Base-by-base conservation (phyloP, 208 protist species). In the Lotmaria passim region DNA sequence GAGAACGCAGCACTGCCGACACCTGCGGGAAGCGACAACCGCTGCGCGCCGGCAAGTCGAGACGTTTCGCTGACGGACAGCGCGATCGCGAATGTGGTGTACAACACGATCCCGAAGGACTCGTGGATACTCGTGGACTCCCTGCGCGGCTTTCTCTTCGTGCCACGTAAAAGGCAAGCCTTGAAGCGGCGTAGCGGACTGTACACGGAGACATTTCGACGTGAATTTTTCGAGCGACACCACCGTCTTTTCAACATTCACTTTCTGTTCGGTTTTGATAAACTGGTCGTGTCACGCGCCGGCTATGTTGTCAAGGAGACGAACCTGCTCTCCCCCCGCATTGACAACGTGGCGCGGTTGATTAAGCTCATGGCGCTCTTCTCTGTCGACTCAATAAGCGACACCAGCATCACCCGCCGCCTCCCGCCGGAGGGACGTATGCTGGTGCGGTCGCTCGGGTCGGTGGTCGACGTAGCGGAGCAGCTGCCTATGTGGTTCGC, bases 401-500 rank as follows among this genome's bases (percentile, higher is more conserved):
- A 90, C 41, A 55, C 55, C 8, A 69, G 59, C 15, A 52, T 94
- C 6, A 79, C 86, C 26, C 79, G 81, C 19, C 14, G 61, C 0
- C 46, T 94, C 0, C 78, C 85, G 11, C 46, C 56, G 11, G 78
- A 92, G 4, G 86, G 75, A 17, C 84, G 88, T 12, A 1, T 38
- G 0, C 26, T 92, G 21, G 15, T 94, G 12, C 78, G 81, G 60
- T 41, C 38, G 6, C 30, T 90, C 47, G 93, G 93, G 7, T 73
- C 70, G 34, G n/a, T 86, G 2, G 67, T 51, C 1, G 60, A 84
- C 7, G 48, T 97, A 10, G 88, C 79, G 7, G 68, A 77, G 65
- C 83, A 90, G 75, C 66, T 97, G 19, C 93, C 93, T 11, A 80
- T 86, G 83, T 94, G 87, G 87, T 97, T 97, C 71, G 66, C 82